Percentiles rank a stretch among this genome's conserved stretches.
These are phyloP conservation scores for Dendrobium chrysotoxum DNA, from an alignment of 106 monocot species.

Conservation along the genomic window DNA sequence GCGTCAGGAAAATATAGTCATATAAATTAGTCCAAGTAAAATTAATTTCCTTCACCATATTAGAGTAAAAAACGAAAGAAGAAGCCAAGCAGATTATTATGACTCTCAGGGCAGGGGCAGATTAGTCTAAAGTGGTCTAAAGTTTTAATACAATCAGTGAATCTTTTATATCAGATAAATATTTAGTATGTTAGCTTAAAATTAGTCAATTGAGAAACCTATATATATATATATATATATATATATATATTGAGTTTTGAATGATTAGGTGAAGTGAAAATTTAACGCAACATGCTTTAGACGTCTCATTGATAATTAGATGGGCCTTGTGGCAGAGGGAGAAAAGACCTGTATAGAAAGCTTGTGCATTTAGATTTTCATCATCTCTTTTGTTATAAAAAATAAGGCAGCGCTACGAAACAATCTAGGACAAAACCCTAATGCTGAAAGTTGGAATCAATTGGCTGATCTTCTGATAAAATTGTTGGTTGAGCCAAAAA, in stretches of 20 bases:
- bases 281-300: neutral
- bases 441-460: neutral
- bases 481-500: neutral
- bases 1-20: neutral
- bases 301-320: neutral
- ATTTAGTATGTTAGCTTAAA: neutral
- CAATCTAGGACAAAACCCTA: neutral
- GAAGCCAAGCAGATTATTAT: neutral
- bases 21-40: neutral
- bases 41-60: slow-evolving; percentile 2
- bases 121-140: neutral
- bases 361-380: neutral
- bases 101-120: neutral
- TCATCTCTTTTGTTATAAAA: too few relatives aligned
- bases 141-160: neutral
- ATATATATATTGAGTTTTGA: neutral
- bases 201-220: neutral
- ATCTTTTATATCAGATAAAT: neutral
- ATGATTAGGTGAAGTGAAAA: neutral
- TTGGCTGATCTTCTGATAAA: neutral
- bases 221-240: too few relatives aligned
- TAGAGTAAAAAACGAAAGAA: neutral
- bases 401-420: too few relatives aligned
- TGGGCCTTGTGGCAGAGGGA: neutral
- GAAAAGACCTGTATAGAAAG: neutral